These are phyloP conservation scores for Talaromyces adpressus DNA, from an alignment of 495 filamentous ascomycete genomes.

Conservation along the genomic window DNA sequence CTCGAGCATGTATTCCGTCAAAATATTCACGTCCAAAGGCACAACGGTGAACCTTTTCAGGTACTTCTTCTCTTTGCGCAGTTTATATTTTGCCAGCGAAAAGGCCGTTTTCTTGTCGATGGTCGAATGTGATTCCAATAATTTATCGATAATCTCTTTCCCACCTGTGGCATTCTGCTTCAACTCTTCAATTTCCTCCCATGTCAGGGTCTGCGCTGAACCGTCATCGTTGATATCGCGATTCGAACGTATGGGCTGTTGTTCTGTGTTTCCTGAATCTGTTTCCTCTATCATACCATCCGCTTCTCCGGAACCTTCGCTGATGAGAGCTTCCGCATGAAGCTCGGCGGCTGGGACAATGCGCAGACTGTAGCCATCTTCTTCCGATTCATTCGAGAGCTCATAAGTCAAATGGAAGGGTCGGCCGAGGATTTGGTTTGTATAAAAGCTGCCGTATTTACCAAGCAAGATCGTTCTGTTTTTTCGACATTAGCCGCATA, in stretches of 20 bases:
- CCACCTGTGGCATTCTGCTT: constrained; percentile 75
- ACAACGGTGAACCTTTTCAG: constrained; percentile 76
- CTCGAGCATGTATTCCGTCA: constrained; percentile 66
- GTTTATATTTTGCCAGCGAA: constrained; percentile 87
- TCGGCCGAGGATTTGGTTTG: constrained; percentile 78
- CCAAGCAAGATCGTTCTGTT: constrained; percentile 72
- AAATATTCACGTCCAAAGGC: constrained; percentile 68
- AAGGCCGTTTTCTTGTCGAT: constrained; percentile 93
- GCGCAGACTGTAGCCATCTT: constrained; percentile 56
- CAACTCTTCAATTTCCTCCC: constrained; percentile 84
- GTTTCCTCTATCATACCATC: constrained; percentile 40
- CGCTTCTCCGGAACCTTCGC: constrained; percentile 41
- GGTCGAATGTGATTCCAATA: constrained; percentile 75
- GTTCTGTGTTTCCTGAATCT: constrained; percentile 32
- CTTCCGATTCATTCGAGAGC: constrained; percentile 59
- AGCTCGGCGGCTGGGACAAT: constrained; percentile 77
- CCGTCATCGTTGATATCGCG: constrained; percentile 73
- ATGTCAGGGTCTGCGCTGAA: constrained; percentile 71
- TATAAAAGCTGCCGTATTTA: constrained; percentile 82
- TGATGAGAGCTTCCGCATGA: constrained; percentile 61
- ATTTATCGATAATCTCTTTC: constrained; percentile 78
- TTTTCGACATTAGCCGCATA: constrained; percentile 14
- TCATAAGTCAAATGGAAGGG: constrained; percentile 91
- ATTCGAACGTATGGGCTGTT: constrained; percentile 67
- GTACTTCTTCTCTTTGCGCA: constrained; percentile 91